Conservation (phyloP, 108 stramenopile genomes). For the Heterococcus sp. region DNA sequence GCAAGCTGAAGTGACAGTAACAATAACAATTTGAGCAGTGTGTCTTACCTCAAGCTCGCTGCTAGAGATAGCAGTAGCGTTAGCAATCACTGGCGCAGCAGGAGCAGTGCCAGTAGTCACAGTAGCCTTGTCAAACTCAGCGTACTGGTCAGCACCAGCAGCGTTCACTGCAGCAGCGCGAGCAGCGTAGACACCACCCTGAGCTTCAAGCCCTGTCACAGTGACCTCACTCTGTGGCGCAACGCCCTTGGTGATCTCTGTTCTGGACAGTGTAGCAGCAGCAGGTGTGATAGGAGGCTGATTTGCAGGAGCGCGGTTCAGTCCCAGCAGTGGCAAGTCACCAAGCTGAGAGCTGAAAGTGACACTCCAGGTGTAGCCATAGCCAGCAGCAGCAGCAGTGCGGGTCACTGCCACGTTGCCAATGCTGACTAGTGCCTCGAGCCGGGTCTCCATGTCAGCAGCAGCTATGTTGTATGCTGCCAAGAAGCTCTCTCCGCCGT, state of each 20-base stretch:
- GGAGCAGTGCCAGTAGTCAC: constrained; percentile 3
- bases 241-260: constrained; percentile 5
- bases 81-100: constrained; percentile 7
- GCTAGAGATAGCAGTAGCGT: constrained; percentile 15
- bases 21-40: no score
- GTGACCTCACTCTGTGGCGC: constrained; percentile 8
- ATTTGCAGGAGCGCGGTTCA: neutral
- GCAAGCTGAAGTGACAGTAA: no score
- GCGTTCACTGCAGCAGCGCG: constrained; percentile 33
- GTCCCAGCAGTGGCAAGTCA: constrained; percentile 12
- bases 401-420: constrained; percentile 30
- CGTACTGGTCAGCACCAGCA: constrained; percentile 18
- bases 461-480: constrained; percentile 32
- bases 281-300: no score
- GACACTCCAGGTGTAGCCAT: constrained; percentile 37
- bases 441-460: constrained; percentile 29
- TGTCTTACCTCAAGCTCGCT: neutral
- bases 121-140: neutral
- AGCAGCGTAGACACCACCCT: constrained; percentile 25
- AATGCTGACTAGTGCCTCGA: constrained; percentile 13
- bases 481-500: constrained; percentile 16
- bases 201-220: constrained; percentile 17
- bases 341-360: constrained; percentile 45
- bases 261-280: neutral
- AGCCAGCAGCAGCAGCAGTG: constrained; percentile 4